Base-by-base conservation (phyloP, 1,284 basidiomycete genomes). In the Irpex lacteus region DNA sequence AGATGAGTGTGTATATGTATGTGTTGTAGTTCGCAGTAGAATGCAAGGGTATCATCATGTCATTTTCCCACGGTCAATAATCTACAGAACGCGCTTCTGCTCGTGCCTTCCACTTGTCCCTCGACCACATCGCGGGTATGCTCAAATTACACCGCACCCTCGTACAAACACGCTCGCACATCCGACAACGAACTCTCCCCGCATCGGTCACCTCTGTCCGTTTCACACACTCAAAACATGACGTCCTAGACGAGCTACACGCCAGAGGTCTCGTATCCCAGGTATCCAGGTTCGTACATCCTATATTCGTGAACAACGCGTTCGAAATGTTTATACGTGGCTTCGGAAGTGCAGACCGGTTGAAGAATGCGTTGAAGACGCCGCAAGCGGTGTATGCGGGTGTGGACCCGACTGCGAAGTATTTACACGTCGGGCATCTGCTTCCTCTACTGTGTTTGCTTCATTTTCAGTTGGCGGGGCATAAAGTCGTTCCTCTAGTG, bases 341-440 rank as follows among this genome's bases (percentile, higher is more conserved):
- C 19, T 59, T 9, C 50, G 21, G 49, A 32, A 74, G 76, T 67
- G 77, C 76, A 54, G 76, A 81, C 59, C 74, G 75, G 37, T 77
- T 87, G 9, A 71, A 74, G 15, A 66, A 63, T n/a, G 76, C 76
- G 52, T 69, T 82, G 13, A 65, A 71, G 44, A 70, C 73, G 56
- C 76, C 74, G 13, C 86, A 83, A 65, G 87, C 86, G 0, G 83
- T 96, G 15, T 99, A 99, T 74, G 83, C 89, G 11, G 97, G 97
- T 47, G 85, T 98, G 59, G 98, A 99, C 75, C 98, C 98, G 0
- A 95, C 95, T 1, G 96, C 96, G 1, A 80, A 79, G 37, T 91
- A 94, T 0, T 81, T 99, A 18, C 97, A 99, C 75, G 93, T 96
- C 61, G 97, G 97, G 2, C 97, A 99, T 73, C 85, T 99, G 1